Percentiles rank a stretch among this genome's conserved stretches.
These are phyloP conservation scores for Rhynchosporium agropyri DNA, from an alignment of 2,329 filamentous ascomycete species.

Conservation along the genomic window DNA sequence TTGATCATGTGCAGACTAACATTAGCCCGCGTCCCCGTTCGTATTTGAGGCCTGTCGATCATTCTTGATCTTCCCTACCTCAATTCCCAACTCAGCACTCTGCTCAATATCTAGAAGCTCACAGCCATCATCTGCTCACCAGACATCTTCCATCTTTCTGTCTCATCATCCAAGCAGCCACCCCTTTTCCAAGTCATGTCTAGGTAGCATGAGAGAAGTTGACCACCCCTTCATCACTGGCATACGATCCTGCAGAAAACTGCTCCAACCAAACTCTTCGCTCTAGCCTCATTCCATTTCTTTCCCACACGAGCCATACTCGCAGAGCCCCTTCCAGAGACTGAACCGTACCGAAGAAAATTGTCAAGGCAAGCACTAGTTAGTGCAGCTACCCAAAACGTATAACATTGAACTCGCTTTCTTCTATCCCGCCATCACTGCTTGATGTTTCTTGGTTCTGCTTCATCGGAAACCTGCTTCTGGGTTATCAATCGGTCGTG, in stretches of 20 bases:
- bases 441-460: slow-evolving; percentile 42
- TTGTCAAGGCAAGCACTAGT: slow-evolving; percentile 19
- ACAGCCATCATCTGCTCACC: too few species aligned
- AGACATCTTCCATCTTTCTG: too few species aligned
- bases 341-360: slow-evolving; percentile 47
- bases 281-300: not conserved
- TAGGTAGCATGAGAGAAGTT: too few species aligned
- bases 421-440: slow-evolving; percentile 51
- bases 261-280: not conserved
- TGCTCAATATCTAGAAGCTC: too few species aligned
- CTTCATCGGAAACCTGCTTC: slow-evolving; percentile 48
- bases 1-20: too few species aligned
- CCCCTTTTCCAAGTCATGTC: too few species aligned
- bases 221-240: not conserved
- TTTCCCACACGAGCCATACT: slow-evolving; percentile 37
- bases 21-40: too few species aligned
- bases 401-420: slow-evolving; percentile 50
- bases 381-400: slow-evolving; percentile 48
- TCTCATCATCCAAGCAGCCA: too few species aligned
- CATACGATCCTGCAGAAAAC: not conserved
- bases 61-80: too few species aligned
- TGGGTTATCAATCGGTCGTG: slow-evolving; percentile 48
- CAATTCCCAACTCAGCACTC: too few species aligned
- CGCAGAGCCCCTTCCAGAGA: slow-evolving; percentile 48
- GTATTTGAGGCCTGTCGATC: too few species aligned